A percentile compares a stretch with the other conserved stretches of the same genome.
Evolutionary conservation across 2,329 filamentous ascomycete species (phyloP).

Genomic region (Talaromyces pinophilus): DNA sequence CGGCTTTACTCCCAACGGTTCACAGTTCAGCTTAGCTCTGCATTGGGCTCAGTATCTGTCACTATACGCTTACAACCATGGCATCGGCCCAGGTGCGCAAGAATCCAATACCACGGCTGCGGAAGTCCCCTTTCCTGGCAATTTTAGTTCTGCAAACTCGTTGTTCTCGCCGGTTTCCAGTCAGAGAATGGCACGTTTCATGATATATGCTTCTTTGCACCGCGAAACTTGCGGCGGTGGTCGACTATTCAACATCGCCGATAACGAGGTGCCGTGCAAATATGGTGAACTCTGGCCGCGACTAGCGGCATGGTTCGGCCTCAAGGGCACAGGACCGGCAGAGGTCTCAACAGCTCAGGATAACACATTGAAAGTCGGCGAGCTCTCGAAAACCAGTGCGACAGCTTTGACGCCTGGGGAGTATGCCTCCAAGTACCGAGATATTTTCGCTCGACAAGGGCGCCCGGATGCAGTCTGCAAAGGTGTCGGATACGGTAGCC

Average conservation of each 20-base stretch:
- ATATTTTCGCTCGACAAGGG: conserved; percentile 34
- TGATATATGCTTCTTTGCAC: neutral
- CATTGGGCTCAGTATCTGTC: conserved; percentile 36
- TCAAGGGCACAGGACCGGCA: conserved; percentile 31
- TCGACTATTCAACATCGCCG: neutral
- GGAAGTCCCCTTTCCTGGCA: neutral
- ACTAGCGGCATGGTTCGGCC: conserved; percentile 31
- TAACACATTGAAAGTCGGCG: conserved; percentile 1
- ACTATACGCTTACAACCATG: conserved; percentile 32
- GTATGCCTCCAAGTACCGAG: conserved; percentile 32
- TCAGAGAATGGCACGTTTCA: neutral
- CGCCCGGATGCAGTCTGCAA: conserved; percentile 29
- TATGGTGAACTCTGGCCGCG: neutral
- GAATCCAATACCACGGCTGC: neutral
- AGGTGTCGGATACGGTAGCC: conserved; percentile 42
- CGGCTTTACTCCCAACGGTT: conserved; percentile 35
- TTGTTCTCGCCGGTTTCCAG: neutral
- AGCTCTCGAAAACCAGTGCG: neutral
- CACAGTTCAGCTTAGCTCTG: conserved; percentile 33
- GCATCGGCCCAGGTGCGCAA: conserved; percentile 20
- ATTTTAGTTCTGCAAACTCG: neutral
- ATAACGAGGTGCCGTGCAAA: neutral
- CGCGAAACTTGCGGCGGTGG: neutral
- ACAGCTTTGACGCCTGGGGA: conserved; percentile 23
- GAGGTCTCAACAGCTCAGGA: neutral